Evolutionary conservation across 805 yeast genomes (phyloP), one percentile per base, ranked within the genome.

Genomic region (Wickerhamiella kurtzmanii): DNA sequence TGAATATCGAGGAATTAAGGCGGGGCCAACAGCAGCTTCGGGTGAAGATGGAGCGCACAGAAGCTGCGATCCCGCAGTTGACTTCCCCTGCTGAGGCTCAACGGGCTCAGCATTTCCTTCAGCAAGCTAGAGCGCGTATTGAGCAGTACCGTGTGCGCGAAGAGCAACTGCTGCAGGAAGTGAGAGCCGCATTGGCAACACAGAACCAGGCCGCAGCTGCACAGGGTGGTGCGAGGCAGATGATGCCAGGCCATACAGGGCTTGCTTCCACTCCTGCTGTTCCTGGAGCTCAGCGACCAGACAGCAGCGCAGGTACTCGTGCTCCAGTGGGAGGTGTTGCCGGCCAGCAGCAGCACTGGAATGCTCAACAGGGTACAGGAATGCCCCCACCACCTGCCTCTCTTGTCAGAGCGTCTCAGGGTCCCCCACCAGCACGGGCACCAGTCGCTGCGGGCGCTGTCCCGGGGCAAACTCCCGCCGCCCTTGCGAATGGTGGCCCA

Each of bases 61-160:
- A 52, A 35, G 44, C 40, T 11, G 48, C 44, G 4, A 19, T 53
- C 36, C 46, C 45, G 11, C 40, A 39, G 3, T 25, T 43, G 3
- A 44, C 49, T 2, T 39, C 45, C 39, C 52, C 52, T 9, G 52
- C 47, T 22, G 52, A 52, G 20, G 43, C 48, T 22, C 51, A 53
- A 48, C 47, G 48, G 16, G 16, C 53, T 22, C 51, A 45, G 43
- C 43, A 50, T 32, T 50, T 48, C 46, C 41, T 56, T 13, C 43
- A 32, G 38, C n/a, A 20, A 20, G n/a, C 53, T 43, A 45, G 48
- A 8, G 4, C 35, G 13, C 50, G 51, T 11, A 54, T 53, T 18
- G 58, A 54, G 8, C 43, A 38, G 43, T 47, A 50, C 8, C 44
- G 53, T 9, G 48, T 43, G 44, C 57, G 59, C 35, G 60, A 57